Conservation (phyloP, 192 early-diverging fungal genomes). For the Backusella circina region DNA sequence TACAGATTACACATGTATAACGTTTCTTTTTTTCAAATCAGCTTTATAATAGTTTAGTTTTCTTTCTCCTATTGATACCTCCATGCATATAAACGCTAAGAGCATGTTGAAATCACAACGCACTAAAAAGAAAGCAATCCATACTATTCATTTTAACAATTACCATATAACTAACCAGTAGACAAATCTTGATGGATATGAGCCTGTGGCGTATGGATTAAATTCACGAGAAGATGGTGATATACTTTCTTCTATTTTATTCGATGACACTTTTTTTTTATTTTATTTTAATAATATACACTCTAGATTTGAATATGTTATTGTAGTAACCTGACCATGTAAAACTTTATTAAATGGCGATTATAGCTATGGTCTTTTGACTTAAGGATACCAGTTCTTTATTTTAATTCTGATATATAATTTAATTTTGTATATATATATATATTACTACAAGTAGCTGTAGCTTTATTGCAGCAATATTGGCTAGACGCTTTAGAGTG, state of each 20-base stretch:
- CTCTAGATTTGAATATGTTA: too few relatives aligned
- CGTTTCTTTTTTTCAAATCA: slow-evolving; percentile 6
- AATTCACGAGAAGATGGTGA: not conserved
- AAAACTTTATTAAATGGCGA: too few relatives aligned
- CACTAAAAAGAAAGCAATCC: not conserved
- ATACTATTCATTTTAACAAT: not conserved
- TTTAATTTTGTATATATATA: too few relatives aligned
- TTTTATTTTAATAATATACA: too few relatives aligned
- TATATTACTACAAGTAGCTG: too few relatives aligned
- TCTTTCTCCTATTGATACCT: not conserved
- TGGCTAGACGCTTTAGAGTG: too few relatives aligned
- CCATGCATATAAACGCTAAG: not conserved
- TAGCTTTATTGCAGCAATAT: too few relatives aligned
- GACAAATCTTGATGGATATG: not conserved
- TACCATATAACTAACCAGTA: not conserved
- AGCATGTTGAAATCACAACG: not conserved
- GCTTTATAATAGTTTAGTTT: not conserved
- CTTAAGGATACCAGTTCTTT: too few relatives aligned
- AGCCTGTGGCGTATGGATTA: not conserved
- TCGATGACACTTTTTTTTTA: not conserved
- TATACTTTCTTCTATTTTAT: not conserved
- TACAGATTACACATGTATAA: not conserved
- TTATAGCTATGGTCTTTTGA: too few relatives aligned
- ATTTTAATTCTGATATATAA: too few relatives aligned
- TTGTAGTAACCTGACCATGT: too few relatives aligned